These are phyloP conservation scores for Vararia minispora DNA, from an alignment of 768 basidiomycete genomes.

Conservation along the genomic window DNA sequence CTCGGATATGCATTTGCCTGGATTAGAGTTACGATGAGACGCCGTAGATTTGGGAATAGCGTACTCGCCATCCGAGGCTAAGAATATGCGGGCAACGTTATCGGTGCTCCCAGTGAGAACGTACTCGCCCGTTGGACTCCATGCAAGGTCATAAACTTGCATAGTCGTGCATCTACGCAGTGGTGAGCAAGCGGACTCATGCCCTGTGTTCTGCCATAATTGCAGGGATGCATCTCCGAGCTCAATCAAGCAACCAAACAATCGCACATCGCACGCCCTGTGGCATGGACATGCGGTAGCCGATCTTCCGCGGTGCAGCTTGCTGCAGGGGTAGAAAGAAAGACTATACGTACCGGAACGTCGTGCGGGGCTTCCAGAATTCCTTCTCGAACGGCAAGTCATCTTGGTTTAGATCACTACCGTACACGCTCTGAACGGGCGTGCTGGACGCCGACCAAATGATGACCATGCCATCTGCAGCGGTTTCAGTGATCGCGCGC, in stretches of 20 bases:
- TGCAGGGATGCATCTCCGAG: too few relatives aligned
- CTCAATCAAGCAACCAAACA: too few relatives aligned
- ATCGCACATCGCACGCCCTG: too few relatives aligned
- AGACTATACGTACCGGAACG: slow-evolving; percentile 63
- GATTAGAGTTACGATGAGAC: slow-evolving; percentile 10
- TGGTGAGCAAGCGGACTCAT: too few relatives aligned
- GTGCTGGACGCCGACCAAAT: slow-evolving; percentile 83
- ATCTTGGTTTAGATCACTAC: slow-evolving; percentile 69
- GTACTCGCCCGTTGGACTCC: slow-evolving; percentile 93
- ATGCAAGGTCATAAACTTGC: slow-evolving; percentile 96
- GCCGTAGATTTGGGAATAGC: slow-evolving; percentile 1
- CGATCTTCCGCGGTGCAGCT: too few relatives aligned
- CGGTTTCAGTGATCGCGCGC: slow-evolving; percentile 2
- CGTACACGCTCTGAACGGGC: slow-evolving; percentile 63
- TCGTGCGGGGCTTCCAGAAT: slow-evolving; percentile 84
- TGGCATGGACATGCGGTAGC: too few relatives aligned
- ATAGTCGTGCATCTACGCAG: slow-evolving; percentile 70
- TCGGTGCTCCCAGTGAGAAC: slow-evolving; percentile 96
- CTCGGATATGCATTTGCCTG: slow-evolving; percentile 81
- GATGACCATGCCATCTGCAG: slow-evolving; percentile 89
- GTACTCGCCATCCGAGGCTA: slow-evolving; percentile 54
- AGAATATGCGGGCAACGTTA: slow-evolving; percentile 82
- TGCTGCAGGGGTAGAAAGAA: background rate
- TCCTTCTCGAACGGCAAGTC: slow-evolving; percentile 89
- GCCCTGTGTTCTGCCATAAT: too few relatives aligned